A percentile compares a stretch with the other conserved stretches of the same genome.
Evolutionary conservation across 371 early-diverging fungal genomes (phyloP).

Genomic region (Mortierella sp.): DNA sequence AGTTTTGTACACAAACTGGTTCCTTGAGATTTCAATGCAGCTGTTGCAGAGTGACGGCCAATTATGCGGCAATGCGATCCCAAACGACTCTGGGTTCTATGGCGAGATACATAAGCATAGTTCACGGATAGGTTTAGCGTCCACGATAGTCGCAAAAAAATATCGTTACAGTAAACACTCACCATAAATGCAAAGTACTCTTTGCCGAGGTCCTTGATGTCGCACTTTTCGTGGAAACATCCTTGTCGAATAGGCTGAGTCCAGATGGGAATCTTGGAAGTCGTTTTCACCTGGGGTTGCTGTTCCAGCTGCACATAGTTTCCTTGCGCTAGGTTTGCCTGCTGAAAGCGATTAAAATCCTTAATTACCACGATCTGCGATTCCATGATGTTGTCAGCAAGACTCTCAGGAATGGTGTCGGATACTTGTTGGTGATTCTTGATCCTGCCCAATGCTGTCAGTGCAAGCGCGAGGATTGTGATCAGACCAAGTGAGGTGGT

Average conservation of each 20-base stretch:
- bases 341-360: constrained; percentile 16
- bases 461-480: constrained; percentile 37
- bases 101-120: neutral
- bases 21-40: constrained; percentile 47
- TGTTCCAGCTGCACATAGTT: neutral
- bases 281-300: neutral
- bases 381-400: constrained; percentile 29
- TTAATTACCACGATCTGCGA: constrained; percentile 34
- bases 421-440: constrained; percentile 20
- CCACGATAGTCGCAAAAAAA: too few species aligned
- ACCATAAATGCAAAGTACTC: constrained; percentile 46
- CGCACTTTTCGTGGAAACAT: constrained; percentile 30
- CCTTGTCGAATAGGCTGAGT: neutral
- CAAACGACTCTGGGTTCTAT: constrained; percentile 37
- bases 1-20: constrained; percentile 44
- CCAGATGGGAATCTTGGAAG: constrained; percentile 37
- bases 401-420: constrained; percentile 28
- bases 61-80: constrained; percentile 25
- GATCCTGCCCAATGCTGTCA: constrained; percentile 35
- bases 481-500: constrained; percentile 26
- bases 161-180: neutral
- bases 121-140: neutral
- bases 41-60: constrained; percentile 53
- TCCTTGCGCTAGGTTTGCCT: neutral
- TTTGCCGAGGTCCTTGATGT: constrained; percentile 17